phyloP scores from a whole-genome alignment of 2,329 filamentous ascomycete species.

The Arthroderma sp. region DNA sequence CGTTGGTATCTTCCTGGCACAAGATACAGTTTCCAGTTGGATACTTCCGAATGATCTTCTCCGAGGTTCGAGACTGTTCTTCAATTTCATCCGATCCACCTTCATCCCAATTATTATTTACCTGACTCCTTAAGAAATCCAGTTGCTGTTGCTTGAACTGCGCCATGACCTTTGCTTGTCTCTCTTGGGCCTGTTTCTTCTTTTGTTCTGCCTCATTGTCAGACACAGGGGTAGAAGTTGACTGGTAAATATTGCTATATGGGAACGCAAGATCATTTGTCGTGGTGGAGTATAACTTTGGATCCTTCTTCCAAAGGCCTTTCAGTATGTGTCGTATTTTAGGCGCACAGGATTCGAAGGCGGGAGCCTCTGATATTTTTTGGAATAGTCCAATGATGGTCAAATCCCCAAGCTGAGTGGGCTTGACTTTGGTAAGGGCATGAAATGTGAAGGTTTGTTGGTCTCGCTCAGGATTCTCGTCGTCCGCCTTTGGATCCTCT shows the following conservation, averaged over 20 bases:
- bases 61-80: constrained; percentile 36
- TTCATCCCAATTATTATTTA: constrained; percentile 77
- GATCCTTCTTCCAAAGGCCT: constrained; percentile 72
- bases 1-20: constrained; percentile 91
- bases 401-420: constrained; percentile 27
- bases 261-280: constrained; percentile 50
- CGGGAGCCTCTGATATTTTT: constrained; percentile 50
- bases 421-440: constrained; percentile 53
- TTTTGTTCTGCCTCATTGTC: constrained; percentile 57
- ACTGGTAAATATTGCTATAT: constrained; percentile 67
- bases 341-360: constrained; percentile 69
- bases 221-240: constrained; percentile 60
- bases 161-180: constrained; percentile 90
- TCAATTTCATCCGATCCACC: constrained; percentile 45
- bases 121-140: constrained; percentile 81
- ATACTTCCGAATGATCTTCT: constrained; percentile 76
- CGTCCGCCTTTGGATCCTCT: constrained; percentile 58
- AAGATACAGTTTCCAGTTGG: constrained; percentile 87
- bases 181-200: constrained; percentile 79
- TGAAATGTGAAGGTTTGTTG: constrained; percentile 59
- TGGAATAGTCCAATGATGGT: constrained; percentile 45
- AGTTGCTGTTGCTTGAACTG: constrained; percentile 97
- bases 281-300: constrained; percentile 56
- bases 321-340: constrained; percentile 76
- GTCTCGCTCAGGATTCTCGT: constrained; percentile 32